Base-by-base conservation (phyloP, 2,329 filamentous ascomycete genomes). In the Penicillium corylophilum region DNA sequence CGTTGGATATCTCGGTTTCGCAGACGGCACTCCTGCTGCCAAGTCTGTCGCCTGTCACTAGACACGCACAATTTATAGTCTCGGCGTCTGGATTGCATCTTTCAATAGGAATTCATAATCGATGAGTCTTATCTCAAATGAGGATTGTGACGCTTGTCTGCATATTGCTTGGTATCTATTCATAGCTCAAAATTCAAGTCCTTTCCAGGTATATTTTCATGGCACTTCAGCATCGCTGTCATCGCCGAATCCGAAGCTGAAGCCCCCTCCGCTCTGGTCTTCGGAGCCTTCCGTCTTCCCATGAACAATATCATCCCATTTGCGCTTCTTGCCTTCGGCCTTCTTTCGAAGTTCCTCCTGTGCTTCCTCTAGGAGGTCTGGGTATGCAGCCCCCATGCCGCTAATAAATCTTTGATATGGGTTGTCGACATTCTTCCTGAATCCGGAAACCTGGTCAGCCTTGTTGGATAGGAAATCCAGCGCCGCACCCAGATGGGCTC, bases 31-130 rank as follows among this genome's bases (percentile, higher is more conserved):
- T 1, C 81, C 84, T 47, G 82, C 87, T 7, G 86, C 86, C 24
- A 96, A 95, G 79, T 87, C 90, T 56, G 91, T 90, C 58, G 92
- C 93, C 39, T 99, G 94, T 71, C 93, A 99, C 75, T 97, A 72
- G 80, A 49, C 26, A 3, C 9, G 6, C 9, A 10, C 18, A 22
- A 2, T n/a, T 43, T 10, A 33, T n/a, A 26, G 31, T 48, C 20
- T 31, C 31, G 36, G 36, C 18, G 42, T 48, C 31, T 22, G 31
- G 23, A 13, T 49, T 40, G 20, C 29, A 48, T 38, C 20, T 18
- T 26, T 26, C 15, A 15, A 16, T 5, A 35, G 13, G 20, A 29
- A 42, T 36, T 22, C 45, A 29, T 40, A 35, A 33, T 50, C 36
- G 5, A 29, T 46, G 22, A 45, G 44, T 46, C 41, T 45, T 26